Conservation (phyloP, 2,329 filamentous ascomycete species). For the Penicillium sp. region DNA sequence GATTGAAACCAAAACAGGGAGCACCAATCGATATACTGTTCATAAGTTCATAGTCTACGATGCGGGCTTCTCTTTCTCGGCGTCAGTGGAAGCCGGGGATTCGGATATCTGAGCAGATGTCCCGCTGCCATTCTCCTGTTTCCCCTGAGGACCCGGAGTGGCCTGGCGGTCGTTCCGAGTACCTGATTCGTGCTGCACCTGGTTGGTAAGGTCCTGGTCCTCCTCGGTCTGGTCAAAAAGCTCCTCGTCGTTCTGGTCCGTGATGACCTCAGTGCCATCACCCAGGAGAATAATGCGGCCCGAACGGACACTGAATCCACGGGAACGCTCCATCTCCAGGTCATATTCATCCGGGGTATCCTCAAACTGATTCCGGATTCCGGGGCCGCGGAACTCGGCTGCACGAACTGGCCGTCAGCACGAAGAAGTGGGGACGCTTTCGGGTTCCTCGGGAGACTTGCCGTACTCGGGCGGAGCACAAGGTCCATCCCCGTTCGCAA, state of each 20-base stretch:
- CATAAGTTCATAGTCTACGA: conserved; percentile 20
- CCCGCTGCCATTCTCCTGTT: conserved; percentile 18
- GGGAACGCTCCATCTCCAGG: conserved; percentile 45
- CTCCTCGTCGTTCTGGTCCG: conserved; percentile 79
- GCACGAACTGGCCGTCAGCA: conserved; percentile 37
- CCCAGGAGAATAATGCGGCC: conserved; percentile 90
- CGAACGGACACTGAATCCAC: conserved; percentile 62
- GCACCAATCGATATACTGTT: conserved; percentile 9
- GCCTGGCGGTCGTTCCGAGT: conserved; percentile 42
- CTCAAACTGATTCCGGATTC: conserved; percentile 72
- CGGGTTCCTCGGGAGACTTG: conserved; percentile 55
- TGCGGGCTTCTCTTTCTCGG: conserved; percentile 28
- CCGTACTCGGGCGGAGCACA: conserved; percentile 99
- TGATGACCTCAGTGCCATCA: conserved; percentile 85
- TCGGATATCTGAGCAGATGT: conserved; percentile 28
- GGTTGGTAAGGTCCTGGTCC: conserved; percentile 74
- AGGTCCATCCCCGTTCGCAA: conserved; percentile 92
- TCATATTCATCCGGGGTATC: conserved; percentile 58
- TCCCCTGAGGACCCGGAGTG: conserved; percentile 43
- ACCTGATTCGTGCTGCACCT: conserved; percentile 55
- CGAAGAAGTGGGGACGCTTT: conserved; percentile 29
- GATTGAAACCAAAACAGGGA: conserved; percentile 14
- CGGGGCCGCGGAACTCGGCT: conserved; percentile 80
- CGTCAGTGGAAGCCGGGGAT: conserved; percentile 32
- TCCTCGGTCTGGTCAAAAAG: conserved; percentile 88